Base-by-base conservation (phyloP, 495 filamentous ascomycete genomes). In the Trichoderma virens region DNA sequence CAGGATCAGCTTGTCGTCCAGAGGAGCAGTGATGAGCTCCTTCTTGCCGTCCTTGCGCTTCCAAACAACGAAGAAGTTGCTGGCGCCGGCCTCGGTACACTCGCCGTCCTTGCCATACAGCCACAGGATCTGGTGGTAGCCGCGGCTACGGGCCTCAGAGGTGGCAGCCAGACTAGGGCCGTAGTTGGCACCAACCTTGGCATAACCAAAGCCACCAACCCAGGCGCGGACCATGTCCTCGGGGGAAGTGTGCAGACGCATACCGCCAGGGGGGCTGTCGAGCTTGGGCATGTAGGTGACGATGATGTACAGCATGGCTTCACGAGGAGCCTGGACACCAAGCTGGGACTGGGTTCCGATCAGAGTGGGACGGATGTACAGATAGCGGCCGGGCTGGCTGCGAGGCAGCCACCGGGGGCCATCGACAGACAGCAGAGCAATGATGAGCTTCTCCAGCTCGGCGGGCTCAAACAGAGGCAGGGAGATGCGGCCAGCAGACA, bases 111-210 rank as follows among this genome's bases (percentile, higher is more conserved):
- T 74, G 2, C 89, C 90, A 67, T 93, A 92, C 60, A 97, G 81
- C 92, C 92, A 97, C n/a, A 97, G 83, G 34, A 96, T 88, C 80
- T 96, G 92, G 69, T 92, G 83, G 67, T 86, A 96, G 3, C 92
- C 92, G 63, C 80, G 73, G 13, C 76, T 79, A 64, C 82, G 76
- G 8, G 92, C 92, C 71, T 91, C 86, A 41, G 81, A 78, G 51
- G 92, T 90, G 2, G 91, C 88, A 64, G 89, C 80, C 45, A 97
- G 78, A 28, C 81, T 85, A 7, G 92, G 92, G 0, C 91, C 92
- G 72, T 97, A 96, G 79, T 97, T 97, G 30, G 92, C 92, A 59
- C 91, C 91, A 13, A 97, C 85, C 76, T 97, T 96, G 60, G 91
- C 91, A 67, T 86, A 91, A 0, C 92, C 92, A 70, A 93, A 94